Evolutionary conservation across 2,329 filamentous ascomycete species (phyloP), one percentile per base, ranked within the genome.

Genomic region (Trichoderma sp.): DNA sequence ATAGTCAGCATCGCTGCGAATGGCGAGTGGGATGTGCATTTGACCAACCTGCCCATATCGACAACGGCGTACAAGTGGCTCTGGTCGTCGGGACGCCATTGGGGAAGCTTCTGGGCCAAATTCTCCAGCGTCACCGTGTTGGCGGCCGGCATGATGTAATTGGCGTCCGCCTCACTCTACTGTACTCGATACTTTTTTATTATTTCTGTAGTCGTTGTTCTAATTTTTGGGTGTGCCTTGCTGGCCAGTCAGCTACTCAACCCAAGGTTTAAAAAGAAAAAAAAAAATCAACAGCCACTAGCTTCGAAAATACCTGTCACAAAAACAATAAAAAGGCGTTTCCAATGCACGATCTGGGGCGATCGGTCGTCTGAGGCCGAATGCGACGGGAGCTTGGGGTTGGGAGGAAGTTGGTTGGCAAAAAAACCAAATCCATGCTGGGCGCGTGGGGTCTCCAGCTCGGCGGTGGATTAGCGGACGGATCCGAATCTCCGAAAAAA

Each of bases 1-100:
- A 24, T 14, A 26, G 66, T 73, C 58, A 68, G 46, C 39, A 43
- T 55, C 49, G 18, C 21, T 32, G 37, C 13, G 58, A 51, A 26
- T 28, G 26, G 6, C 14, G 10, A 16, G 8, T n/a, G 49, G 11
- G 46, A 32, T 16, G 32, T 5, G 26, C 39, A 21, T 49, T 14
- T 65, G 60, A 70, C 72, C 67, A 70, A 86, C 86, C 86, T 87
- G 75, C 86, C 86, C 85, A 88, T 87, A 72, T 88, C 86, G 67
- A 88, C 86, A 64, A 88, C 77, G 64, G 86, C 86, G 74, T 85
- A 85, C 18, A 86, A 80, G 70, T 87, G 85, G 74, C 77, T 85
- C 65, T 80, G 73, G 54, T 79, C 80, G 66, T 80, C 74, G 30
- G 83, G 80, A 64, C 79, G 75, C 86, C 85, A 88, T 77, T 75